Percentiles rank a stretch among this genome's conserved stretches.
Conservation (phyloP, 306 rosid species). For the Alnus glutinosa region DNA sequence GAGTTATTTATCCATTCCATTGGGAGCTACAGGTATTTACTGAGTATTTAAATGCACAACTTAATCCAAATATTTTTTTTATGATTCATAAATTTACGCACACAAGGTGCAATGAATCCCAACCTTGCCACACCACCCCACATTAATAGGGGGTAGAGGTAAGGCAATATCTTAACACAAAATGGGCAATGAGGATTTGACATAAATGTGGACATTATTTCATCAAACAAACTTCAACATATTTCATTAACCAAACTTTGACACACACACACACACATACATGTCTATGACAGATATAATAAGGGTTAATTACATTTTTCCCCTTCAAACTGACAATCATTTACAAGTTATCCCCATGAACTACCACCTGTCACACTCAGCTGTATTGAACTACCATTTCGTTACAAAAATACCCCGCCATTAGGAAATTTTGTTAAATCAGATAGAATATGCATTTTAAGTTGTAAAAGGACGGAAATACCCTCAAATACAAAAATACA, state of each 20-base stretch:
- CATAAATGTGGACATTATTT: not conserved
- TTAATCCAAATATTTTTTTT: not conserved
- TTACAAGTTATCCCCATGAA: no score
- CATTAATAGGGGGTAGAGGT: not conserved
- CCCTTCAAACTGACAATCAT: no score
- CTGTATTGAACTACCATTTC: no score
- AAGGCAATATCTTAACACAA: not conserved
- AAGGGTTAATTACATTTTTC: not conserved
- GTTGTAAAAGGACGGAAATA: no score
- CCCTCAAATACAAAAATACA: no score
- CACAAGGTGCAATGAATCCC: not conserved
- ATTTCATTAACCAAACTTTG: not conserved
- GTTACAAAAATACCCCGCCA: no score
- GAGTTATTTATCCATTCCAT: not conserved
- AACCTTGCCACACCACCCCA: not conserved
- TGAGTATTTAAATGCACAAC: not conserved
- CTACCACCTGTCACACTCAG: no score
- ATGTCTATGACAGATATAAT: not conserved
- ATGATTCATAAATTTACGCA: not conserved
- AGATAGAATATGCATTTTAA: no score
- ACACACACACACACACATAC: no score
- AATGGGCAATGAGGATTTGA: not conserved
- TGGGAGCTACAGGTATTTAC: not conserved
- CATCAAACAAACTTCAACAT: not conserved
- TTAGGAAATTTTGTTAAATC: no score